Conservation (phyloP, 352 stramenopile species). For the Phytophthora melonis region DNA sequence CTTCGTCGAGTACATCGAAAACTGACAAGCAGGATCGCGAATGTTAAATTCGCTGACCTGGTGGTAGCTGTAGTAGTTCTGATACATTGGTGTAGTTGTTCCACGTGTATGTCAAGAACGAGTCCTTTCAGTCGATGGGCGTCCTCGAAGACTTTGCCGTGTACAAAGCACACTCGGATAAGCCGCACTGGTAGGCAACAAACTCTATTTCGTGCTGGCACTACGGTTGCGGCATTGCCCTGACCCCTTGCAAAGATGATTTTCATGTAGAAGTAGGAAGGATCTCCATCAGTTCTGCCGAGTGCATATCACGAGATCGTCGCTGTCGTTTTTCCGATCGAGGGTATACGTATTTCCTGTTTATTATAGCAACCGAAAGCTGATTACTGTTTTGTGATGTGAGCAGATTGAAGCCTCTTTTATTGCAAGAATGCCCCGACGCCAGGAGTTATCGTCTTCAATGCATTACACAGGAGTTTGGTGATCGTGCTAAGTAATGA, state of each 20-base stretch:
- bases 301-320: conserved; percentile 77
- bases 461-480: conserved; percentile 72
- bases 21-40: conserved; percentile 82
- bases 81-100: conserved; percentile 52
- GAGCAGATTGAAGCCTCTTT: conserved; percentile 70
- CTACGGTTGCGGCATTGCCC: background rate
- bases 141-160: conserved; percentile 78
- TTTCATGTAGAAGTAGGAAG: conserved; percentile 65
- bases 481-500: conserved; percentile 25
- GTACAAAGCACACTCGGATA: conserved; percentile 52
- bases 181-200: conserved; percentile 52
- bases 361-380: background rate
- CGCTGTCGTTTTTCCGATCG: conserved; percentile 77
- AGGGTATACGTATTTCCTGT: no score
- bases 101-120: conserved; percentile 83
- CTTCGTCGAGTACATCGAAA: conserved; percentile 80
- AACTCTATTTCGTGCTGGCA: background rate
- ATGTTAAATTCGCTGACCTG: conserved; percentile 19
- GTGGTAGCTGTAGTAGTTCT: background rate
- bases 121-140: conserved; percentile 75
- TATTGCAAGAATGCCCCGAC: conserved; percentile 76
- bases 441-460: conserved; percentile 67
- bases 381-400: conserved; percentile 4
- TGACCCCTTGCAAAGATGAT: background rate
- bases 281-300: conserved; percentile 72